Evolutionary conservation across 305 asterid genomes (phyloP).

Genomic region (Fraxinus velutina): DNA sequence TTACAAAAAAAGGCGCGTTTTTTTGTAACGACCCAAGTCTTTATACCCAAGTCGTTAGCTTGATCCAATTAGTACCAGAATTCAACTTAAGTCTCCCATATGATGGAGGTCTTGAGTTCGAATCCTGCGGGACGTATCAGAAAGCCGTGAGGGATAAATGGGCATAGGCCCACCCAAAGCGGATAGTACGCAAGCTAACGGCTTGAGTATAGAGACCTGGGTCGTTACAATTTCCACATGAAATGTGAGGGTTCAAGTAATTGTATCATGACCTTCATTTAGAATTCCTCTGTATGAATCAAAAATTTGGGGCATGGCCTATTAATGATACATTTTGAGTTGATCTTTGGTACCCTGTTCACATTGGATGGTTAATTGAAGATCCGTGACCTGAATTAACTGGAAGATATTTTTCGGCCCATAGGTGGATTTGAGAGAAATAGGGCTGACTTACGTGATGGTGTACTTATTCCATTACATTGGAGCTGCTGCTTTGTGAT

Average conservation of each 20-base stretch:
- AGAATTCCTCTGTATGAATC: conserved; percentile 4
- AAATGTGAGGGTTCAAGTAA: background rate
- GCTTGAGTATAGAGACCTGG: no score
- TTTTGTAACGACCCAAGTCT: no score
- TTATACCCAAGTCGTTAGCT: no score
- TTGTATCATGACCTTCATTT: background rate
- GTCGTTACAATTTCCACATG: background rate
- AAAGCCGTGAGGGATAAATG: no score
- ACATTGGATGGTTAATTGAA: background rate
- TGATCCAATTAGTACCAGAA: no score
- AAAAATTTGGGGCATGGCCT: conserved; percentile 10
- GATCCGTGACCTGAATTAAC: background rate
- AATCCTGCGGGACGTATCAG: no score
- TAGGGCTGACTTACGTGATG: background rate
- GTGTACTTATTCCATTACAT: conserved; percentile 1
- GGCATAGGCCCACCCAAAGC: no score
- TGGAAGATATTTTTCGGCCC: background rate
- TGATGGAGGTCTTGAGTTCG: no score
- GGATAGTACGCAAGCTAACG: no score
- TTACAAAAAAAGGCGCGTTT: no score
- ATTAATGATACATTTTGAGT: conserved; percentile 1
- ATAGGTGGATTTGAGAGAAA: background rate
- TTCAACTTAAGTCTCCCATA: no score
- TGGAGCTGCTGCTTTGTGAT: background rate
- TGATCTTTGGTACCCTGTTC: conserved; percentile 7